These are phyloP conservation scores for Aspergillus nidulans DNA, from an alignment of 495 filamentous ascomycete genomes.

Conservation along the genomic window DNA sequence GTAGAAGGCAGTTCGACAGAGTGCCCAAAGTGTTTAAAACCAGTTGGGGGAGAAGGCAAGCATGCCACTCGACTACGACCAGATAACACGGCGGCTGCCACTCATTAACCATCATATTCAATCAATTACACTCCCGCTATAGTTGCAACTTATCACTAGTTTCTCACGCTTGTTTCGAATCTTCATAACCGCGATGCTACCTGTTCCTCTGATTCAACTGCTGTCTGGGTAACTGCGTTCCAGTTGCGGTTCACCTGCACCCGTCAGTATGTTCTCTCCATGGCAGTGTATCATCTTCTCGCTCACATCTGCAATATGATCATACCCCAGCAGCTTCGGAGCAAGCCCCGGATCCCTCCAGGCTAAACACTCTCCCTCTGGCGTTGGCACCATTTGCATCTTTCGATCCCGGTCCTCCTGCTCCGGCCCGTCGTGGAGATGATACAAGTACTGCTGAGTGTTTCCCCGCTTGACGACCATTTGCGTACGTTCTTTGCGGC, in stretches of 20 bases:
- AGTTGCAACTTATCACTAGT: not conserved
- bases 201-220: not conserved
- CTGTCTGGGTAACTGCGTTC: not conserved
- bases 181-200: not conserved
- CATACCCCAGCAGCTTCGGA: constrained; percentile 41
- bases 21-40: too few relatives aligned
- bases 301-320: constrained; percentile 38
- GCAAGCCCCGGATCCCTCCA: constrained; percentile 44
- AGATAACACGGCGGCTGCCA: too few relatives aligned
- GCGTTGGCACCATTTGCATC: constrained; percentile 42
- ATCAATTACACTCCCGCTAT: too few relatives aligned
- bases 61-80: too few relatives aligned
- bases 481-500: constrained; percentile 40
- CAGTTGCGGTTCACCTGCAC: not conserved
- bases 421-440: constrained; percentile 46
- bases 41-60: too few relatives aligned
- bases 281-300: not conserved
- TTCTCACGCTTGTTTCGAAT: not conserved
- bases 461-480: constrained; percentile 45
- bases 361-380: constrained; percentile 40
- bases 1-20: too few relatives aligned
- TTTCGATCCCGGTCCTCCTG: constrained; percentile 44
- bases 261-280: not conserved
- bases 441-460: constrained; percentile 46
- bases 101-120: too few relatives aligned